A percentile compares a stretch with the other conserved stretches of the same genome.
Evolutionary conservation across 2,329 filamentous ascomycete species (phyloP).

Genomic region (Sporothrix curviconia): DNA sequence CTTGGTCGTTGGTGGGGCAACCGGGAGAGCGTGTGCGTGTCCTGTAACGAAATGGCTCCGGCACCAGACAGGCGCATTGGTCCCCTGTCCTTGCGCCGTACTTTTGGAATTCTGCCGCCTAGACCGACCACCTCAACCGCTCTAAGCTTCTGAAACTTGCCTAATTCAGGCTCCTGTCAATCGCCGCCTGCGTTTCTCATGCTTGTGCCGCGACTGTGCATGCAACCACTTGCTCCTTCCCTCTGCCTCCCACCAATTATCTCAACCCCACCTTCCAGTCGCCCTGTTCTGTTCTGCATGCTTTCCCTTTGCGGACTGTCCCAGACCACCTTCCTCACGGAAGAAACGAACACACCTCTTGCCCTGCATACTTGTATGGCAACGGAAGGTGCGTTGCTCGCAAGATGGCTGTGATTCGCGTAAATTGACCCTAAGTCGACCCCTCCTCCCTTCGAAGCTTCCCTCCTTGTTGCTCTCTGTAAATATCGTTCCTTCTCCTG

Average conservation of each 20-base stretch:
- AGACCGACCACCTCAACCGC: background rate
- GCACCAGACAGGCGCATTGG: background rate
- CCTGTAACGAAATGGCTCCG: background rate
- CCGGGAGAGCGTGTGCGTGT: slow-evolving; percentile 2
- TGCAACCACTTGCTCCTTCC: slow-evolving; percentile 7
- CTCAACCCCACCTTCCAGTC: slow-evolving; percentile 3
- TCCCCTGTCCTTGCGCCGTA: background rate
- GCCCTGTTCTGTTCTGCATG: background rate
- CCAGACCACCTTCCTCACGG: background rate
- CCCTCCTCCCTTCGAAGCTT: background rate
- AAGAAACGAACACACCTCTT: no score
- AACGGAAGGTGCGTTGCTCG: no score
- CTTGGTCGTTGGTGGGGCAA: slow-evolving; percentile 15
- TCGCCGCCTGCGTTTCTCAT: no score
- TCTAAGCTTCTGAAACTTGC: slow-evolving; percentile 8
- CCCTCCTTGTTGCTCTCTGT: background rate
- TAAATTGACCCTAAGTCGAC: no score
- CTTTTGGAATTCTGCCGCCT: background rate
- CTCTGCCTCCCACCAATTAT: no score
- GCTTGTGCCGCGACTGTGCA: background rate
- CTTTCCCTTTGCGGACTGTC: background rate
- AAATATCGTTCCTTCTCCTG: no score
- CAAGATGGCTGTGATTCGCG: no score
- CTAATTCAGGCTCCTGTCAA: slow-evolving; percentile 7
- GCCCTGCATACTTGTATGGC: no score